A percentile compares a stretch with the other conserved stretches of the same genome.
Evolutionary conservation across 495 filamentous ascomycete species (phyloP).

Genomic region (Penicillium crystallinum): DNA sequence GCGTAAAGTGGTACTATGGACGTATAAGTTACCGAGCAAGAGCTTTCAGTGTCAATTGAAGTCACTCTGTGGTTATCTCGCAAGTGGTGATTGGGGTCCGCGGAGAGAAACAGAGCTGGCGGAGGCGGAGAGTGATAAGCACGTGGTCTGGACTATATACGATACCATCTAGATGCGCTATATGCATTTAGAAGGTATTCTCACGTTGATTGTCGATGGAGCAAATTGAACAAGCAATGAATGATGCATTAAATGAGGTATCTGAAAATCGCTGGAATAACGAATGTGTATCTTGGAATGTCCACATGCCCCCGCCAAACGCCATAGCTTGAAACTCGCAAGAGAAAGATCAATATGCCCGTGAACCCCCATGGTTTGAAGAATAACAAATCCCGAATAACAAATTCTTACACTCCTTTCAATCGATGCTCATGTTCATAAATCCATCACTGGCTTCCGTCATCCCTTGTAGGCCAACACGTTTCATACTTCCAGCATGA

Average conservation of each 20-base stretch:
- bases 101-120: conserved; percentile 16
- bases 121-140: conserved; percentile 23
- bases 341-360: neutral
- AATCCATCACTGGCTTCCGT: conserved; percentile 90
- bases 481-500: conserved; percentile 47
- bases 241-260: conserved; percentile 6
- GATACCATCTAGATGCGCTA: neutral
- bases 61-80: neutral
- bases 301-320: neutral
- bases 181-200: neutral
- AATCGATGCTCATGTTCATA: conserved; percentile 96
- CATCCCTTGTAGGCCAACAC: conserved; percentile 92
- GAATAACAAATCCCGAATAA: conserved; percentile 10
- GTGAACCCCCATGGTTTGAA: neutral
- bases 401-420: conserved; percentile 7
- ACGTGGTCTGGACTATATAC: conserved; percentile 15
- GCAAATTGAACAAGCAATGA: neutral
- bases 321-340: neutral
- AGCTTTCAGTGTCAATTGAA: neutral
- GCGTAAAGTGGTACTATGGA: neutral
- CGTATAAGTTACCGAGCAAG: neutral
- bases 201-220: neutral
- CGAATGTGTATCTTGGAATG: conserved; percentile 4
- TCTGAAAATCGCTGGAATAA: conserved; percentile 8
- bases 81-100: conserved; percentile 7